Evolutionary conservation across 176 grass and related monocot genomes (phyloP).

Genomic region (Oryza glumipatula): DNA sequence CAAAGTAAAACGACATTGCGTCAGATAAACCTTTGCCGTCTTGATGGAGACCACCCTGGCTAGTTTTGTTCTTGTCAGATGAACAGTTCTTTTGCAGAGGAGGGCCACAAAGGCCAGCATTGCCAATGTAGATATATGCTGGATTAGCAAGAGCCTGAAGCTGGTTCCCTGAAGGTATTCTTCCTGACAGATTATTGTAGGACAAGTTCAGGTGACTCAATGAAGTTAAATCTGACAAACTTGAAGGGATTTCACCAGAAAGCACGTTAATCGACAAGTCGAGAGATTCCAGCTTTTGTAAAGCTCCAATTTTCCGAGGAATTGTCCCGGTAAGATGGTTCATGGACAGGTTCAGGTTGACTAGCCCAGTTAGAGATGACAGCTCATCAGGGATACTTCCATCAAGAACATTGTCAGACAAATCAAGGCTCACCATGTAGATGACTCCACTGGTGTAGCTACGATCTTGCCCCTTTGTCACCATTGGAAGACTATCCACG

Average conservation of each 20-base stretch:
- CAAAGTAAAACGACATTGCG: neutral
- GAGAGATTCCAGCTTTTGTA: constrained; percentile 49
- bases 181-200: constrained; percentile 51
- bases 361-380: neutral
- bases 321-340: constrained; percentile 36
- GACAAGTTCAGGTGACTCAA: constrained; percentile 46
- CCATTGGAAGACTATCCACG: neutral
- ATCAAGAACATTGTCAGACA: constrained; percentile 37
- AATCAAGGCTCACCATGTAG: constrained; percentile 29
- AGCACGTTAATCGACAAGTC: constrained; percentile 43
- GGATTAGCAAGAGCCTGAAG: constrained; percentile 36
- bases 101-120: constrained; percentile 33
- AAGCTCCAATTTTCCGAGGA: constrained; percentile 17
- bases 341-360: constrained; percentile 40
- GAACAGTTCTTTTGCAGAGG: constrained; percentile 29
- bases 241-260: constrained; percentile 33
- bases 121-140: constrained; percentile 39
- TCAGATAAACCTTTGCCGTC: neutral
- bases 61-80: neutral
- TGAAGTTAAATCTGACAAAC: constrained; percentile 32
- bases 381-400: constrained; percentile 42
- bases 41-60: neutral
- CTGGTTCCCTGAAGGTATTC: constrained; percentile 40
- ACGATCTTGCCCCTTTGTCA: constrained; percentile 39
- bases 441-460: neutral